phyloP scores from a whole-genome alignment of 805 yeast species.

The Metschnikowia continentalis region DNA sequence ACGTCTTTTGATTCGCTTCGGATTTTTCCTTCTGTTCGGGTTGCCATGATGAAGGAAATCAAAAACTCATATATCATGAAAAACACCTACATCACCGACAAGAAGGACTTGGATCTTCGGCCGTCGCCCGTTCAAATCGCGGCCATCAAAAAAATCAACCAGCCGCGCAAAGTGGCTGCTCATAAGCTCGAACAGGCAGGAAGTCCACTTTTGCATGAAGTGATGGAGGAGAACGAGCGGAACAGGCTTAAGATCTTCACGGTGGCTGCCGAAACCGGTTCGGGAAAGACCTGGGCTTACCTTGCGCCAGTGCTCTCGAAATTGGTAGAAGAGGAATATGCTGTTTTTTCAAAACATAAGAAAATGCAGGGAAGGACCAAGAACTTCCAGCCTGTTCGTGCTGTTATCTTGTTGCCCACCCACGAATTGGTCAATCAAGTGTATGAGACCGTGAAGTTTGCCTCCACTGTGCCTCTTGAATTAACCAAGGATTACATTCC shows the following conservation, averaged over 20 bases:
- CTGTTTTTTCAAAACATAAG: constrained; percentile 18
- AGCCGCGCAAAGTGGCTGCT: constrained; percentile 32
- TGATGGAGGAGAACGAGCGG: constrained; percentile 26
- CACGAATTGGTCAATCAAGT: constrained; percentile 87
- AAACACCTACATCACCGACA: constrained; percentile 28
- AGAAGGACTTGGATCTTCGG: constrained; percentile 33
- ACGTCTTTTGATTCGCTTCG: constrained; percentile 62
- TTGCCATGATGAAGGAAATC: constrained; percentile 54
- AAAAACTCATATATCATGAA: constrained; percentile 31
- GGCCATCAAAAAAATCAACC: constrained; percentile 55
- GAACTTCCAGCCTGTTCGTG: constrained; percentile 44
- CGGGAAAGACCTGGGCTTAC: constrained; percentile 95
- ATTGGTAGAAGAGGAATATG: constrained; percentile 53
- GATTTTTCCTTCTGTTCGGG: constrained; percentile 63
- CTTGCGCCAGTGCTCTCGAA: constrained; percentile 70
- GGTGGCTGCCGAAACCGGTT: constrained; percentile 94
- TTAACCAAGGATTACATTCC: constrained; percentile 12
- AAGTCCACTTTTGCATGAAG: constrained; percentile 23
- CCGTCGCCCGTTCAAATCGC: constrained; percentile 85
- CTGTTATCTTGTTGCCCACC: constrained; percentile 83
- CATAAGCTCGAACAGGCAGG: constrained; percentile 26
- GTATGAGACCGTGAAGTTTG: constrained; percentile 37
- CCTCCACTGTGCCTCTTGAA: constrained; percentile 24
- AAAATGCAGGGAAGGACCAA: constrained; percentile 21
- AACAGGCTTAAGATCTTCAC: constrained; percentile 56